phyloP scores from a whole-genome alignment of 768 basidiomycete species.

The Termitomyces sp. region DNA sequence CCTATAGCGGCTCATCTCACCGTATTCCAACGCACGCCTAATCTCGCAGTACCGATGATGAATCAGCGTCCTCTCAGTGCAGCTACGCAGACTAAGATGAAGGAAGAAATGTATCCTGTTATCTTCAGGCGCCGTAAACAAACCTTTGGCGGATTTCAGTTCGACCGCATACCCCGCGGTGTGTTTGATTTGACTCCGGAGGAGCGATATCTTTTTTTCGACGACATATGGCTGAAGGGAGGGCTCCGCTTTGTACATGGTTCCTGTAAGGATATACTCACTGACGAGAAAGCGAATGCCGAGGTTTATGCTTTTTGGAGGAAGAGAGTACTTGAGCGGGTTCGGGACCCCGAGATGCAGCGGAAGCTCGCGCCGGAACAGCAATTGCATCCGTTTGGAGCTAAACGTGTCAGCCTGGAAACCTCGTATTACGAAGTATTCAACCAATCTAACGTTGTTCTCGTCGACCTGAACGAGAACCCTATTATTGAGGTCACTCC shows the following conservation, averaged over 20 bases:
- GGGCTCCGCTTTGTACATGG: conserved; percentile 18
- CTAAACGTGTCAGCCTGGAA: conserved; percentile 18
- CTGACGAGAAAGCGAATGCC: conserved; percentile 14
- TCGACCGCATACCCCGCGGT: conserved; percentile 6
- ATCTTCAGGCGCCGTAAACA: conserved; percentile 15
- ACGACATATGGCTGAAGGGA: conserved; percentile 17
- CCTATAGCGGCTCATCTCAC: conserved; percentile 16
- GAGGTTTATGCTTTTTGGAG: conserved; percentile 21
- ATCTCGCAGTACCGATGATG: conserved; percentile 21
- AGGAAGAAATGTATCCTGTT: conserved; percentile 14
- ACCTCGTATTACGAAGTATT: conserved; percentile 19
- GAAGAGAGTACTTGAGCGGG: conserved; percentile 14
- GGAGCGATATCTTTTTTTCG: conserved; percentile 16
- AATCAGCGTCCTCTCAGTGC: conserved; percentile 10
- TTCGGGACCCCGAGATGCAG: conserved; percentile 15
- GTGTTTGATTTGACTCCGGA: conserved; percentile 13
- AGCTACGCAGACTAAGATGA: conserved; percentile 12
- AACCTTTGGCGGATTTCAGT: conserved; percentile 16
- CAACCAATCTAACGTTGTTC: conserved; percentile 19
- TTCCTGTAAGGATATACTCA: conserved; percentile 11
- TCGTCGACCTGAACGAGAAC: conserved; percentile 16
- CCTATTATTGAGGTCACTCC: conserved; percentile 16
- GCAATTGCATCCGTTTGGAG: conserved; percentile 20
- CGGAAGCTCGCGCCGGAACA: conserved; percentile 19
- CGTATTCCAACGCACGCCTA: conserved; percentile 24